These are phyloP conservation scores for Immersiporthe knoxdaviesiana DNA, from an alignment of 2,329 filamentous ascomycete species.

Conservation along the genomic window DNA sequence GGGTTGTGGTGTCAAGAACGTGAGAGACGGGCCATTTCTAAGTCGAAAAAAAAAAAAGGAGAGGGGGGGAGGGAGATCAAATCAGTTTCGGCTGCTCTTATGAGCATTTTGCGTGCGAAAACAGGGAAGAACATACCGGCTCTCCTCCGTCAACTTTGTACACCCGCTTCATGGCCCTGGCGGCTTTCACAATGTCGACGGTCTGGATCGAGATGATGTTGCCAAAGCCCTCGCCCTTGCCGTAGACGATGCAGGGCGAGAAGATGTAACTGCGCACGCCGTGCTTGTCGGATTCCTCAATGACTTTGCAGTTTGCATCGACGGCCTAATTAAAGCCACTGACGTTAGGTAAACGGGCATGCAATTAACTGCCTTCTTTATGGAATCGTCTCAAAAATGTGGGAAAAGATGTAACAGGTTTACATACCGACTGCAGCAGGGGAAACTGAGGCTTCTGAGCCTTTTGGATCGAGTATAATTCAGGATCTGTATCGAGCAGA, in stretches of 20 bases:
- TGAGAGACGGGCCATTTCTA: constrained; percentile 57
- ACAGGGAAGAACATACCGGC: constrained; percentile 37
- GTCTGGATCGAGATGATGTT: constrained; percentile 57
- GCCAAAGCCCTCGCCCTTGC: constrained; percentile 53
- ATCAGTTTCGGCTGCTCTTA: constrained; percentile 33
- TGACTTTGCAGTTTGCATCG: constrained; percentile 46
- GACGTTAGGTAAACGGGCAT: too few species aligned
- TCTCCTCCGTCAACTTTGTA: constrained; percentile 46
- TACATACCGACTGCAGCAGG: not conserved
- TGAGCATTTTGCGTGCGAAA: not conserved
- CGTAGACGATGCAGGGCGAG: constrained; percentile 56
- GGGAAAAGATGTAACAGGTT: too few species aligned
- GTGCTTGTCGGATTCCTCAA: constrained; percentile 45
- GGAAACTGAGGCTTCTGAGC: constrained; percentile 33
- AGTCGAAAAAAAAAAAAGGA: too few species aligned
- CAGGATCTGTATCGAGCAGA: constrained; percentile 48
- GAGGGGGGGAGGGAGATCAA: too few species aligned
- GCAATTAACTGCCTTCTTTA: too few species aligned
- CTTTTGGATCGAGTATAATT: constrained; percentile 49
- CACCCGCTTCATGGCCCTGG: constrained; percentile 43
- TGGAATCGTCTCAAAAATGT: too few species aligned
- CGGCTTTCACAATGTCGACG: constrained; percentile 51
- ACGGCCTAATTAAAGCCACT: constrained; percentile 40
- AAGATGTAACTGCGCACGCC: constrained; percentile 57
- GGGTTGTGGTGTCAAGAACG: constrained; percentile 48